These are phyloP conservation scores for Citrullus amarus DNA, from an alignment of 306 rosid species.

Conservation along the genomic window DNA sequence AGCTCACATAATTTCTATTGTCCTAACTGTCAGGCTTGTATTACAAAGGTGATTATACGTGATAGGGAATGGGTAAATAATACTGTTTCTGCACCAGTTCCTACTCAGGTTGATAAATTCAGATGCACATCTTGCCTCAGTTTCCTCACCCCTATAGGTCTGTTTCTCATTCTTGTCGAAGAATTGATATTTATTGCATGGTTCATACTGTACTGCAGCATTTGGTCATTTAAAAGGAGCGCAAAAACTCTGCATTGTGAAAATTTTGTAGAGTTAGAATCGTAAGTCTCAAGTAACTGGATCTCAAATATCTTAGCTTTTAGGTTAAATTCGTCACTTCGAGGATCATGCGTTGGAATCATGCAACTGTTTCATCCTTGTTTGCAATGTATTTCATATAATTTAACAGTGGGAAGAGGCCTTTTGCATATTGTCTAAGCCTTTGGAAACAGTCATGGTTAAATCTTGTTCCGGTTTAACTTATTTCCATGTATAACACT, in stretches of 20 bases:
- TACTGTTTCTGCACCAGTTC: slow-evolving; percentile 4
- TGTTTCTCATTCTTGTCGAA: neutral
- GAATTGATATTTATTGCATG: neutral
- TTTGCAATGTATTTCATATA: neutral
- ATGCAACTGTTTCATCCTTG: neutral
- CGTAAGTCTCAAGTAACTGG: neutral
- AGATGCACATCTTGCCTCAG: slow-evolving; percentile 58
- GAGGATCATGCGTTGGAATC: neutral
- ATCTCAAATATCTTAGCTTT: neutral
- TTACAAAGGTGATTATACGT: slow-evolving; percentile 50
- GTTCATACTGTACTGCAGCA: neutral
- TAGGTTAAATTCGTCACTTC: neutral
- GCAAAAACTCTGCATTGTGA: neutral
- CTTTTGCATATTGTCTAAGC: neutral
- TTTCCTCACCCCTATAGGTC: slow-evolving; percentile 53
- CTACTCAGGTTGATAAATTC: slow-evolving; percentile 9
- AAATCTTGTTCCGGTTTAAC: neutral
- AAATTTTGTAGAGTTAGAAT: neutral
- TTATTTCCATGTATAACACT: neutral
- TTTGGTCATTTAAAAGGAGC: neutral
- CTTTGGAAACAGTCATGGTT: neutral
- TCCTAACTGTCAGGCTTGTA: slow-evolving; percentile 62
- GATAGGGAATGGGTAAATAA: slow-evolving; percentile 10
- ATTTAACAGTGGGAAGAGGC: neutral
- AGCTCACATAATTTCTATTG: slow-evolving; percentile 54